Percentiles rank a stretch among this genome's conserved stretches.
phyloP scores from a whole-genome alignment of 805 yeast genomes.

The Pichia kluyveri region DNA sequence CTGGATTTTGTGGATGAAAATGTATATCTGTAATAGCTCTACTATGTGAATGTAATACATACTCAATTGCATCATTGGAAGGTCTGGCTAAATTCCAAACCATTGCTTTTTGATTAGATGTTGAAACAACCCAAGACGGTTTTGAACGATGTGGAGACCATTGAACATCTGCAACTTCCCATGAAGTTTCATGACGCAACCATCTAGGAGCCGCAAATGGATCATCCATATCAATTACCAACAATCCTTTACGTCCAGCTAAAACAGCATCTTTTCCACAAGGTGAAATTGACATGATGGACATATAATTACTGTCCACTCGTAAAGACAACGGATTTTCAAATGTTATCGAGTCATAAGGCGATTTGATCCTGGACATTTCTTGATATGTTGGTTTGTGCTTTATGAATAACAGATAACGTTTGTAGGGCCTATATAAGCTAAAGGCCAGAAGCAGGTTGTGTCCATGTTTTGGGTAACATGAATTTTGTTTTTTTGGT shows the following conservation, averaged over 20 bases:
- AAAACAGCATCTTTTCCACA: constrained; percentile 88
- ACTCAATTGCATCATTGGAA: constrained; percentile 62
- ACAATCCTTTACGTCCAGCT: constrained; percentile 78
- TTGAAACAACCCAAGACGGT: constrained; percentile 87
- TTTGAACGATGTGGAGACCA: constrained; percentile 90
- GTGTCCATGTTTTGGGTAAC: no score
- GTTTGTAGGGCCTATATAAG: no score
- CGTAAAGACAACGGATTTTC: constrained; percentile 74
- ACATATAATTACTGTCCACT: constrained; percentile 88
- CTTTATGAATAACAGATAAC: no score
- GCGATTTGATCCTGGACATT: constrained; percentile 13
- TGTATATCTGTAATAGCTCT: constrained; percentile 95
- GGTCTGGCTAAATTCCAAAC: constrained; percentile 82
- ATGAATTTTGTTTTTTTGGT: no score
- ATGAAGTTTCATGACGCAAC: constrained; percentile 84
- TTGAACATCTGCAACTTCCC: constrained; percentile 99
- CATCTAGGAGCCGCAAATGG: constrained; percentile 93
- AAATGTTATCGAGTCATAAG: constrained; percentile 48
- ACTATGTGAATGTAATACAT: constrained; percentile 80
- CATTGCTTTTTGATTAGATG: constrained; percentile 91
- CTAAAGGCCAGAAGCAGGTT: no score
- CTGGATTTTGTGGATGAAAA: constrained; percentile 83
- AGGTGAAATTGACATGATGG: constrained; percentile 76
- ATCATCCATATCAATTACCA: constrained; percentile 87
- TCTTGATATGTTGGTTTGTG: no score